Base-by-base conservation (phyloP, 1,139 yeast genomes). In the Starmera stellimalicola region DNA sequence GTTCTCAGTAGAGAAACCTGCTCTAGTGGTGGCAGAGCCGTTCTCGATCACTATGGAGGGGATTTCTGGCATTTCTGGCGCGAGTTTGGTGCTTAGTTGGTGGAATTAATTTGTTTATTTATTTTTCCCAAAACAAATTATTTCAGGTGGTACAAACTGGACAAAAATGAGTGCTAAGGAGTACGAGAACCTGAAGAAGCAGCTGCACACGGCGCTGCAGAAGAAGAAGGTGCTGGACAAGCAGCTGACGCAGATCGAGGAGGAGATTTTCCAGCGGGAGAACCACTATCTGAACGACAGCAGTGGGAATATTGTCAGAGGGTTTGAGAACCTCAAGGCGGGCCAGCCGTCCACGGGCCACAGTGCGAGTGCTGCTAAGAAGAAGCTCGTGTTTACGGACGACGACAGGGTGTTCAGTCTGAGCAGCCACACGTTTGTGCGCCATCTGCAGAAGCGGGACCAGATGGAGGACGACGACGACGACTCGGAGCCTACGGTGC, bases 401-500 rank as follows among this genome's bases (percentile, higher is more conserved):
- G 83, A 80, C 28, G 97, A 88, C 50, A 75, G 95, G 32, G 72
- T 88, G 7, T 88, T 88, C 59, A 81, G 94, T 29, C 60, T 84
- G 52, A 78, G 94, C 39, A 79, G 93, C 3, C 76, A 81, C 1
- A 73, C 77, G 18, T 84, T 76, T 48, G 73, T 79, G 32, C 77
- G 78, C 53, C 73, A 72, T 34, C 57, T 74, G 40, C 69, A 69
- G 57, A 72, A 66, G 44, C 54, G 51, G 29, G 48, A 48, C 14
- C 50, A 47, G 18, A 37, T 37, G 17, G 51, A 46, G 15, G 51
- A 49, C 7, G 39, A 37, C 12, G 51, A 47, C 3, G 51, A 34
- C 2, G 50, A 43, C n/a, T n/a, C n/a, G n/a, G n/a, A n/a, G n/a
- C n/a, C n/a, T n/a, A n/a, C n/a, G n/a, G n/a, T n/a, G n/a, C n/a